These are phyloP conservation scores for Saprolegnia parasitica DNA, from an alignment of 352 stramenopile species.

Conservation along the genomic window DNA sequence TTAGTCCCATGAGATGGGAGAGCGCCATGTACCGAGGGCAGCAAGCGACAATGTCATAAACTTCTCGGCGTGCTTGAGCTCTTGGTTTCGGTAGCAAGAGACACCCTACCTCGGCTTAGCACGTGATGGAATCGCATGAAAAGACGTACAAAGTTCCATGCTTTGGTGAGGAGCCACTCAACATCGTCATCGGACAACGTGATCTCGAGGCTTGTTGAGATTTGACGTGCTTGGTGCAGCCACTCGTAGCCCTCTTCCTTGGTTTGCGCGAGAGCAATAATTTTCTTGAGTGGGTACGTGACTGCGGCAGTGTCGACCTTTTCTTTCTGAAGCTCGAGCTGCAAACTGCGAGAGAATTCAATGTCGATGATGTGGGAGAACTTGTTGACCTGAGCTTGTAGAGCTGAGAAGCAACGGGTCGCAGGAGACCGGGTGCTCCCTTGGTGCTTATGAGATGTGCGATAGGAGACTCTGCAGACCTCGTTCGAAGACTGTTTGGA, in stretches of 20 bases:
- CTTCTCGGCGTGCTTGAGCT: constrained; percentile 15
- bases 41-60: constrained; percentile 16
- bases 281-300: constrained; percentile 20
- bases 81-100: constrained; percentile 27
- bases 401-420: constrained; percentile 11
- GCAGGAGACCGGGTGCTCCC: not conserved
- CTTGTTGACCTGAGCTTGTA: constrained; percentile 16
- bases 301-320: not conserved
- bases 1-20: not conserved
- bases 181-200: constrained; percentile 19
- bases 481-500: not conserved
- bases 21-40: not conserved
- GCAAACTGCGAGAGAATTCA: constrained; percentile 9
- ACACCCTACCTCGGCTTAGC: constrained; percentile 1
- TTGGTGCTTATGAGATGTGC: not conserved
- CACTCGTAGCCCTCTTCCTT: constrained; percentile 28
- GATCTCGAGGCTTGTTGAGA: constrained; percentile 6
- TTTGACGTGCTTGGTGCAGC: constrained; percentile 19
- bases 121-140: not conserved
- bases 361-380: not conserved
- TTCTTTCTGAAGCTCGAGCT: constrained; percentile 22
- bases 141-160: constrained; percentile 26
- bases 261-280: constrained; percentile 11
- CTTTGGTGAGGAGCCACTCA: constrained; percentile 25
- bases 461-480: not conserved